phyloP scores from a whole-genome alignment of 495 filamentous ascomycete species.

The Trichoderma asperelloides region DNA sequence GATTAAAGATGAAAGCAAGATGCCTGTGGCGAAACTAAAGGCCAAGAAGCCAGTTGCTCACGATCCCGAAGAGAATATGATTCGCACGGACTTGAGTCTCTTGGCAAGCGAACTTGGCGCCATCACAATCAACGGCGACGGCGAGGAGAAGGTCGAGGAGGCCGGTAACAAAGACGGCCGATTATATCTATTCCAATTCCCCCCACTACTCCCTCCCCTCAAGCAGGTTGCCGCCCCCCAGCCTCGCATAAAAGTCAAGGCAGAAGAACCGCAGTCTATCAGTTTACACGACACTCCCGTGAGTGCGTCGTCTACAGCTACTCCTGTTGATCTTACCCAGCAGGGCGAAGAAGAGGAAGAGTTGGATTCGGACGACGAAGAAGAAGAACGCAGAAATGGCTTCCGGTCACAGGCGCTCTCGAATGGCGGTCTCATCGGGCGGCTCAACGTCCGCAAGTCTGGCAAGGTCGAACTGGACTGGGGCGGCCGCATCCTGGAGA shows the following conservation, averaged over 20 bases:
- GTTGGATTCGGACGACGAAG: constrained; percentile 20
- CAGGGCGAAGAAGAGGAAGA: constrained; percentile 20
- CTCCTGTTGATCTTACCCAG: constrained; percentile 28
- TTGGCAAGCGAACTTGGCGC: constrained; percentile 24
- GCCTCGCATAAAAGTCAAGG: constrained; percentile 22
- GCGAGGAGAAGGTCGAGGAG: constrained; percentile 15
- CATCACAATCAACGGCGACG: constrained; percentile 21
- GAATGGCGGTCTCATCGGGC: constrained; percentile 46
- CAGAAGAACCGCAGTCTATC: constrained; percentile 17
- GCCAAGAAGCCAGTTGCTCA: constrained; percentile 13
- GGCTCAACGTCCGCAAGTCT: constrained; percentile 49
- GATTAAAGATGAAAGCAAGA: constrained; percentile 17
- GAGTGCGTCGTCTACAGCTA: constrained; percentile 13
- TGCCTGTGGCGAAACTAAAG: constrained; percentile 20
- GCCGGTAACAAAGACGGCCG: constrained; percentile 28
- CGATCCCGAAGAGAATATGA: constrained; percentile 28
- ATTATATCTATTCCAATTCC: constrained; percentile 58
- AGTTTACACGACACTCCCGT: constrained; percentile 18
- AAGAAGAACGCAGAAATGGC: constrained; percentile 14
- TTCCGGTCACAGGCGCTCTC: constrained; percentile 23
- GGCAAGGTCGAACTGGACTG: constrained; percentile 52
- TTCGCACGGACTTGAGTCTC: constrained; percentile 17
- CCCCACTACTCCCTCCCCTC: constrained; percentile 49
- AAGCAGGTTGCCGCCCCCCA: constrained; percentile 13
- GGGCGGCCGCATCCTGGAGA: constrained; percentile 44